Evolutionary conservation across 495 filamentous ascomycete species (phyloP).

Genomic region (Neurospora tetrasperma): DNA sequence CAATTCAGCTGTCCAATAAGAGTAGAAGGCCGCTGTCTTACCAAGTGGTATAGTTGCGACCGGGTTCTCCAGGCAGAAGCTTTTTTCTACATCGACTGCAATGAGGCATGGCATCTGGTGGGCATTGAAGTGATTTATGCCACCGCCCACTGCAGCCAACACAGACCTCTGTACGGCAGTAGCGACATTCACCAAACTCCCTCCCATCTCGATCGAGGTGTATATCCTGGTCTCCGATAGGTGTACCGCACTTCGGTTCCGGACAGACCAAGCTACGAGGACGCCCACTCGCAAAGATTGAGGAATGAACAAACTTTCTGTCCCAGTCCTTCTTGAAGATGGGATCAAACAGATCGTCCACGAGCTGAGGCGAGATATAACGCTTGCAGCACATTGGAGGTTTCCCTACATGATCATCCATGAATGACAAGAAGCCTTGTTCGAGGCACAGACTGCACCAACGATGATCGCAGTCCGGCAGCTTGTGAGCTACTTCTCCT

Average conservation of each 20-base stretch:
- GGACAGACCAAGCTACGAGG: constrained; percentile 29
- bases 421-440: constrained; percentile 58
- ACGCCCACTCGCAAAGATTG: constrained; percentile 66
- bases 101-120: constrained; percentile 63
- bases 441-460: constrained; percentile 70
- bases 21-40: constrained; percentile 27
- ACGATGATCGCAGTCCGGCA: constrained; percentile 50
- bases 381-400: constrained; percentile 69
- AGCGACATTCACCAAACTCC: constrained; percentile 51
- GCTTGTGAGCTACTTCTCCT: constrained; percentile 4
- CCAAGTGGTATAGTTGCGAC: constrained; percentile 82
- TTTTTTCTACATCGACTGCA: constrained; percentile 65
- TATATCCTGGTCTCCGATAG: constrained; percentile 62
- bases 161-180: constrained; percentile 68
- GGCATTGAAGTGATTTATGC: constrained; percentile 58
- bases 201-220: constrained; percentile 33
- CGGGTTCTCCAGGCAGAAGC: constrained; percentile 50
- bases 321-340: constrained; percentile 72
- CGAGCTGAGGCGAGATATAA: constrained; percentile 61
- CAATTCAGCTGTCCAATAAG: constrained; percentile 6
- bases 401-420: constrained; percentile 69
- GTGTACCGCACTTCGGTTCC: constrained; percentile 49
- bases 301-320: constrained; percentile 61
- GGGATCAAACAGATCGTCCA: constrained; percentile 60
- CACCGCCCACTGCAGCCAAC: constrained; percentile 59